These are phyloP conservation scores for Fusarium pseudocircinatum DNA, from an alignment of 2,329 filamentous ascomycete species.

Conservation along the genomic window DNA sequence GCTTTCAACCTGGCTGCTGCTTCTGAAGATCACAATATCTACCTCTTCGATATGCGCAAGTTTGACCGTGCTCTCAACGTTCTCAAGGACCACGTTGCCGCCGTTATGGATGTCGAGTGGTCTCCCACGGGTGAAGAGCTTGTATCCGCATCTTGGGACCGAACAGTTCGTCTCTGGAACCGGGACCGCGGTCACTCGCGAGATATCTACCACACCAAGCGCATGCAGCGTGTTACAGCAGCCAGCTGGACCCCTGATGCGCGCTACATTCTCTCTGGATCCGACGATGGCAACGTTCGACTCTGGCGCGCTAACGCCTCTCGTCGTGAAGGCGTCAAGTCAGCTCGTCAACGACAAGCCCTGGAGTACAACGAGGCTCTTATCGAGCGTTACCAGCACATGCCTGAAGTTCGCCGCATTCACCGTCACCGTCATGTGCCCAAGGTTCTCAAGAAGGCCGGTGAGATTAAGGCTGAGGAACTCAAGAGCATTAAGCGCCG, in stretches of 20 bases:
- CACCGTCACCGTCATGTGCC: conserved; percentile 90
- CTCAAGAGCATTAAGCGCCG: conserved; percentile 85
- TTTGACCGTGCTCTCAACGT: conserved; percentile 89
- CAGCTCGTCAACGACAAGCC: conserved; percentile 83
- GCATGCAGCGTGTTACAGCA: conserved; percentile 95
- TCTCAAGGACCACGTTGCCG: conserved; percentile 86
- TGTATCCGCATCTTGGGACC: conserved; percentile 85
- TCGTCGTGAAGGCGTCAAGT: conserved; percentile 84
- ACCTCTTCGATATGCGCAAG: conserved; percentile 92
- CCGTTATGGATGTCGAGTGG: conserved; percentile 97
- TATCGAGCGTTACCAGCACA: conserved; percentile 85
- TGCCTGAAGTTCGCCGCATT: conserved; percentile 95
- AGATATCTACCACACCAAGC: conserved; percentile 96
- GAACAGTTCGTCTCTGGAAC: conserved; percentile 87
- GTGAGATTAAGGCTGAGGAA: conserved; percentile 93
- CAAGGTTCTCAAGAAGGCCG: conserved; percentile 93
- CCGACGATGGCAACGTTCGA: conserved; percentile 88
- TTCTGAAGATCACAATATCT: conserved; percentile 91
- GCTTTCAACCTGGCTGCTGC: conserved; percentile 94
- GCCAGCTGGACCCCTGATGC: conserved; percentile 87
- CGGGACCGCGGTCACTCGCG: conserved; percentile 83
- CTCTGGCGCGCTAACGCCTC: conserved; percentile 92
- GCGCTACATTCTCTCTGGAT: conserved; percentile 88
- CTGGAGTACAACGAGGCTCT: conserved; percentile 92
- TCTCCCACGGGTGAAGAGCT: conserved; percentile 94